Percentiles rank a stretch among this genome's conserved stretches.
phyloP scores from a whole-genome alignment of 192 early-diverging fungal genomes.

The Backusella parvicylindrica region DNA sequence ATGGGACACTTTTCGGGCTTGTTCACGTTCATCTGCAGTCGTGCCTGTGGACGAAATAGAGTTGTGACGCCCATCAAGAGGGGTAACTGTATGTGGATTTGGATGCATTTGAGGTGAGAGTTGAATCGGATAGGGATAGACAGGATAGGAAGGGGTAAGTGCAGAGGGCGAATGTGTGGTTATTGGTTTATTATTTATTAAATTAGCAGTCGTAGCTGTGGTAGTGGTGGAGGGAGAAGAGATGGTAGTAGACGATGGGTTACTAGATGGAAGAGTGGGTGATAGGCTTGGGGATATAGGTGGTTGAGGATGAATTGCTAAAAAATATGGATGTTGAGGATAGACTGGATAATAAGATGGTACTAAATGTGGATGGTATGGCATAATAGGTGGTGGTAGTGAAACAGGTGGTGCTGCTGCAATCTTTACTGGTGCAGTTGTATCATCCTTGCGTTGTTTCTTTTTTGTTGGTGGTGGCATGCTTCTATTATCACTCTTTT shows the following conservation, averaged over 20 bases:
- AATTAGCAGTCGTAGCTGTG: neutral
- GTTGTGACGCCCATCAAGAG: neutral
- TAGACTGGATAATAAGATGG: conserved; percentile 21
- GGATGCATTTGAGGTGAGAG: conserved; percentile 8
- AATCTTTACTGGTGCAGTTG: neutral
- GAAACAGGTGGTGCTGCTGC: neutral
- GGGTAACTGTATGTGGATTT: neutral
- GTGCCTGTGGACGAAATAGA: neutral
- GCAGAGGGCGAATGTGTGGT: neutral
- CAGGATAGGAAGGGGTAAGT: neutral
- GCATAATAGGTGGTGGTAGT: conserved; percentile 13
- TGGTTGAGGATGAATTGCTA: conserved; percentile 4
- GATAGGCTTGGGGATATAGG: conserved; percentile 11
- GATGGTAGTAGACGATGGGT: neutral
- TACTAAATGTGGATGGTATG: conserved; percentile 9
- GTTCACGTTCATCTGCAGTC: conserved; percentile 55
- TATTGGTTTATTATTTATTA: neutral
- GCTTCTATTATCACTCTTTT: neutral
- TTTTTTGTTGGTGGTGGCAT: conserved; percentile 6
- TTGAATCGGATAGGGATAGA: conserved; percentile 11
- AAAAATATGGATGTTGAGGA: conserved; percentile 11
- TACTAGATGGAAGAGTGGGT: neutral
- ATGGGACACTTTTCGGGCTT: conserved; percentile 76
- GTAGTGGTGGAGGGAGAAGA: neutral
- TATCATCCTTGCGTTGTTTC: neutral